Evolutionary conservation across 805 yeast genomes (phyloP).

Genomic region (Yamadazyma ubonensis): DNA sequence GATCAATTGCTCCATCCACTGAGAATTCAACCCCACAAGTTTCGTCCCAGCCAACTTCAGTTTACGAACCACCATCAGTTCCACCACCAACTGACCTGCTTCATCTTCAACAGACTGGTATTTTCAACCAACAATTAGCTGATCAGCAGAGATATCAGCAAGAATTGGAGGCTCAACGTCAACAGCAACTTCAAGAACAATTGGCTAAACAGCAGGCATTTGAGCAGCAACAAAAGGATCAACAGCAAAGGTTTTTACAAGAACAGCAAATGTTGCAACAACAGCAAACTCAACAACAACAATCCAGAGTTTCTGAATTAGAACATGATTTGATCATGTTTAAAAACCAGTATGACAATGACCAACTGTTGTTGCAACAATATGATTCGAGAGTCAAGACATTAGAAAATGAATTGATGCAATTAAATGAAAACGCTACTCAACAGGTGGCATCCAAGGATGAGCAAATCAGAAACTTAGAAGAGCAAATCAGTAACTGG

Average conservation of each 20-base stretch:
- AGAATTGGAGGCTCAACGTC: slow-evolving; percentile 62
- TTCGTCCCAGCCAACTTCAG: slow-evolving; percentile 45
- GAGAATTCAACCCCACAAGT: slow-evolving; percentile 35
- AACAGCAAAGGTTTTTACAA: slow-evolving; percentile 62
- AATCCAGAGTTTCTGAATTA: slow-evolving; percentile 74
- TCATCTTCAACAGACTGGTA: slow-evolving; percentile 55
- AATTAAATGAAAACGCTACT: slow-evolving; percentile 60
- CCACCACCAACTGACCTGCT: slow-evolving; percentile 39
- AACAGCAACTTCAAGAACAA: slow-evolving; percentile 66
- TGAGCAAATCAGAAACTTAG: slow-evolving; percentile 63
- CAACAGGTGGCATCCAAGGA: slow-evolving; percentile 76
- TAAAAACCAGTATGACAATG: slow-evolving; percentile 81
- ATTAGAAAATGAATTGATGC: slow-evolving; percentile 68
- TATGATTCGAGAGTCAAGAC: slow-evolving; percentile 83
- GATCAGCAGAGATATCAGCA: slow-evolving; percentile 61
- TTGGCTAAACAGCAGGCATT: slow-evolving; percentile 70
- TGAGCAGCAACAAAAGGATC: slow-evolving; percentile 71
- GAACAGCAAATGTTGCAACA: slow-evolving; percentile 68
- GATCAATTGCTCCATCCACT: slow-evolving; percentile 21
- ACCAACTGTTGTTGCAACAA: slow-evolving; percentile 78
- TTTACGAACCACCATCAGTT: slow-evolving; percentile 28
- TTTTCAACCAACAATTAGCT: slow-evolving; percentile 50
- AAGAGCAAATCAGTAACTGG: slow-evolving; percentile 78
- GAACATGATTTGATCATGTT: slow-evolving; percentile 77
- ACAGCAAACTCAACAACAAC: slow-evolving; percentile 71